phyloP scores from a whole-genome alignment of 257 asterid species.

The Solanum clarkiae region DNA sequence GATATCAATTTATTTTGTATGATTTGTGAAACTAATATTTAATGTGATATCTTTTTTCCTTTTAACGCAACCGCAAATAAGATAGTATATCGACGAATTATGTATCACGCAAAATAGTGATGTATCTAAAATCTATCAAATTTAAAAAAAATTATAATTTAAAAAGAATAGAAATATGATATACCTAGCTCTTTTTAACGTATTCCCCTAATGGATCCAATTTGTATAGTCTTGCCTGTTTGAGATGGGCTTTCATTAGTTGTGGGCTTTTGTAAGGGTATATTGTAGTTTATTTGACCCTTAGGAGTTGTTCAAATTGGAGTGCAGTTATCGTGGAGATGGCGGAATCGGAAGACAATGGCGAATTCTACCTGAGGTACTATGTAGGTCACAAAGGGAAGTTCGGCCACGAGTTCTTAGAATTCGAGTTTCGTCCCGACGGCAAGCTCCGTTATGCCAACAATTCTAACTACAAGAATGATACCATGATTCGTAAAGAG shows the following conservation, averaged over 20 bases:
- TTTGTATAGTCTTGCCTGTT: neutral
- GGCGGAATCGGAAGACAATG: constrained; percentile 14
- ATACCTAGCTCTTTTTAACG: too few species aligned
- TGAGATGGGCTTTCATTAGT: neutral
- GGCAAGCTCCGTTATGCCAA: constrained; percentile 91
- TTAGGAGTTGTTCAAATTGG: neutral
- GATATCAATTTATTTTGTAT: too few species aligned
- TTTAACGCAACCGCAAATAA: too few species aligned
- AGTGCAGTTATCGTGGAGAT: neutral
- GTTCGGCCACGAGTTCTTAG: constrained; percentile 84
- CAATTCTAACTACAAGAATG: constrained; percentile 94
- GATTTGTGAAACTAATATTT: too few species aligned
- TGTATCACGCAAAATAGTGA: too few species aligned
- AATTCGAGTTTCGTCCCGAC: constrained; percentile 83
- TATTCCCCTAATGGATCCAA: too few species aligned
- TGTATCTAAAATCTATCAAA: too few species aligned
- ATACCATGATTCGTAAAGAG: constrained; percentile 97
- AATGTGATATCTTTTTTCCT: too few species aligned
- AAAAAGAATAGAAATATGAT: too few species aligned
- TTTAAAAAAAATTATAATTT: too few species aligned
- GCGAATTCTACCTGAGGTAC: constrained; percentile 79
- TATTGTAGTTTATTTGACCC: neutral
- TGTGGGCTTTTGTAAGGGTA: neutral
- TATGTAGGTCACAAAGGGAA: constrained; percentile 91
- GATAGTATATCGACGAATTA: too few species aligned